These are phyloP conservation scores for Agaricus bisporus DNA, from an alignment of 768 basidiomycete genomes.

Conservation along the genomic window DNA sequence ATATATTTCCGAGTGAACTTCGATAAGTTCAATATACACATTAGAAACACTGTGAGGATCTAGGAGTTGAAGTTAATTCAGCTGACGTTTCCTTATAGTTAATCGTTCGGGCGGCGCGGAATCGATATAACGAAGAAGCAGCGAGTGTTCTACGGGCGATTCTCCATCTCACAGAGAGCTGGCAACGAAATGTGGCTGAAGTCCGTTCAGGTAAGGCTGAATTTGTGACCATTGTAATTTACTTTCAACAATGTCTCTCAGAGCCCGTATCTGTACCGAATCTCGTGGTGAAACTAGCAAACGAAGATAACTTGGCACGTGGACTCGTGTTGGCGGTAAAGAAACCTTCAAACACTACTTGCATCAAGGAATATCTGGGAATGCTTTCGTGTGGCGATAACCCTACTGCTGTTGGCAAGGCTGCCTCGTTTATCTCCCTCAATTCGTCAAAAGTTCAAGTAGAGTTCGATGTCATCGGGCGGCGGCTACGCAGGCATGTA, in stretches of 20 bases:
- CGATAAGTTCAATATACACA: slow-evolving; percentile 79
- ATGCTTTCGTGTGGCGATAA: slow-evolving; percentile 80
- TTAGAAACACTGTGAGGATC: slow-evolving; percentile 72
- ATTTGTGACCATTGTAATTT: not conserved
- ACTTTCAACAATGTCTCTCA: slow-evolving; percentile 19
- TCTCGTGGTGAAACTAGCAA: slow-evolving; percentile 56
- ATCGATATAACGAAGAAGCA: slow-evolving; percentile 75
- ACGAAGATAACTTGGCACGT: slow-evolving; percentile 53
- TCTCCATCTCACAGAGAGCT: slow-evolving; percentile 62
- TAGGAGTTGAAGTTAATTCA: not conserved
- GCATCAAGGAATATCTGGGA: slow-evolving; percentile 77
- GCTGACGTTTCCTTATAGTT: slow-evolving; percentile 41
- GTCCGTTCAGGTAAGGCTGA: slow-evolving; percentile 49
- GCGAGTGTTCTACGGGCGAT: slow-evolving; percentile 66
- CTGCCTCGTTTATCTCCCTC: slow-evolving; percentile 67
- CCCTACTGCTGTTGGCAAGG: slow-evolving; percentile 64
- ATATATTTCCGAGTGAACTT: slow-evolving; percentile 86
- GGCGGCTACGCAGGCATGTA: slow-evolving; percentile 60
- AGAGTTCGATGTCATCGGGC: slow-evolving; percentile 69
- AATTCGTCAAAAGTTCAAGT: slow-evolving; percentile 69
- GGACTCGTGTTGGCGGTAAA: slow-evolving; percentile 53
- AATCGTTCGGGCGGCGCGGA: slow-evolving; percentile 66
- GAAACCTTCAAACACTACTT: slow-evolving; percentile 50
- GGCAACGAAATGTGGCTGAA: slow-evolving; percentile 57
- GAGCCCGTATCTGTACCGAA: slow-evolving; percentile 64